phyloP scores from a whole-genome alignment of 768 basidiomycete genomes.

The Lactarius psammicola region DNA sequence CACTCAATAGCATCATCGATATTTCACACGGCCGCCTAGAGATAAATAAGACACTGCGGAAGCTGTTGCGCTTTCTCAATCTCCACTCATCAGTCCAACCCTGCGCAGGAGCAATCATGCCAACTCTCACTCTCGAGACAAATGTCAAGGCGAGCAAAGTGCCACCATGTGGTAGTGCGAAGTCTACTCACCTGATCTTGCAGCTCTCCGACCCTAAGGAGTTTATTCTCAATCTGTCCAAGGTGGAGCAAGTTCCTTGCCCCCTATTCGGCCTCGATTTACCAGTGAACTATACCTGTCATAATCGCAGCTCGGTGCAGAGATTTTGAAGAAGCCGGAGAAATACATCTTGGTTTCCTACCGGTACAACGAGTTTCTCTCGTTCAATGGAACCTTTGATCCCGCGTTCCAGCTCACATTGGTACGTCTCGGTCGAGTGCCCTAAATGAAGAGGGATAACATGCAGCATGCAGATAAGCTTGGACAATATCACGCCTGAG shows the following conservation, averaged over 20 bases:
- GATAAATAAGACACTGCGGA: background rate
- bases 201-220: slow-evolving; percentile 13
- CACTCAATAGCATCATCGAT: background rate
- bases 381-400: slow-evolving; percentile 61
- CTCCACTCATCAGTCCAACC: background rate
- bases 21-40: background rate
- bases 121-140: slow-evolving; percentile 21
- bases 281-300: background rate
- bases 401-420: slow-evolving; percentile 60
- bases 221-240: slow-evolving; percentile 23
- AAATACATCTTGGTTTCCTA: slow-evolving; percentile 52
- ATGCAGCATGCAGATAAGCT: slow-evolving; percentile 44
- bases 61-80: background rate
- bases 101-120: slow-evolving; percentile 15
- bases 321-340: slow-evolving; percentile 55
- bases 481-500: slow-evolving; percentile 53
- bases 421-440: slow-evolving; percentile 41
- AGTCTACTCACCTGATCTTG: background rate
- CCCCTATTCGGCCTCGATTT: background rate
- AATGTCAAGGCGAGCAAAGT: slow-evolving; percentile 23
- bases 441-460: background rate
- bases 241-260: slow-evolving; percentile 11
- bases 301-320: slow-evolving; percentile 47
- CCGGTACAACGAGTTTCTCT: slow-evolving; percentile 56
- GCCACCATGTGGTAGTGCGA: background rate